These are phyloP conservation scores for Trypethelium eluteriae DNA, from an alignment of 495 filamentous ascomycete genomes.

Conservation along the genomic window DNA sequence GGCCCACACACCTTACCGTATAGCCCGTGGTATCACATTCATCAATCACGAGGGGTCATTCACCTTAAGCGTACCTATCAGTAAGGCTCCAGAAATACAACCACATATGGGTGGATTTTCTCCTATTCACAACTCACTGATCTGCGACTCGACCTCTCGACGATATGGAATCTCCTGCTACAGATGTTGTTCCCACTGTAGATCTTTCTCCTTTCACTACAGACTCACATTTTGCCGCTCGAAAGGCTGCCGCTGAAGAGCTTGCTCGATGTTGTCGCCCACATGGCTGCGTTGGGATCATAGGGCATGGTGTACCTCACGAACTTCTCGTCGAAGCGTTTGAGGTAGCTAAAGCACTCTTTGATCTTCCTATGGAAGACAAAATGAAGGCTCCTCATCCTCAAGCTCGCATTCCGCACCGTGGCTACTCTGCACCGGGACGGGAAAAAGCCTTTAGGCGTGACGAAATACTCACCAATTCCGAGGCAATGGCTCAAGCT, in stretches of 20 bases:
- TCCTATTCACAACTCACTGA: no score
- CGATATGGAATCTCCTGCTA: neutral
- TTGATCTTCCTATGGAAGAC: constrained; percentile 6
- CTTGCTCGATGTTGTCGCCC: neutral
- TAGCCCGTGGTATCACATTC: no score
- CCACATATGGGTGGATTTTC: no score
- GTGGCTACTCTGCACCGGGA: neutral
- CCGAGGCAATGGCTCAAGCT: neutral
- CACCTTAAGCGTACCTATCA: no score
- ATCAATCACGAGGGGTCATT: no score
- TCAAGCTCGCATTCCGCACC: constrained; percentile 2
- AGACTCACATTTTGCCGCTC: neutral
- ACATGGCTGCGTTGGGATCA: neutral
- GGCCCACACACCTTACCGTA: no score
- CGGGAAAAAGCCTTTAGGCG: neutral
- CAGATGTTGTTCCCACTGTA: neutral
- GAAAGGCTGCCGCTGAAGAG: neutral
- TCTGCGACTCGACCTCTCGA: neutral
- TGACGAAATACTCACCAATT: neutral
- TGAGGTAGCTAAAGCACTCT: neutral
- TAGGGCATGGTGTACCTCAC: constrained; percentile 1
- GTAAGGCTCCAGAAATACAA: no score
- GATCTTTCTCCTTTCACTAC: constrained; percentile 2
- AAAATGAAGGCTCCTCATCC: constrained; percentile 8
- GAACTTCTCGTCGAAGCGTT: constrained; percentile 6